Conservation (phyloP, 352 stramenopile genomes). For the Globisporangium parvum region DNA sequence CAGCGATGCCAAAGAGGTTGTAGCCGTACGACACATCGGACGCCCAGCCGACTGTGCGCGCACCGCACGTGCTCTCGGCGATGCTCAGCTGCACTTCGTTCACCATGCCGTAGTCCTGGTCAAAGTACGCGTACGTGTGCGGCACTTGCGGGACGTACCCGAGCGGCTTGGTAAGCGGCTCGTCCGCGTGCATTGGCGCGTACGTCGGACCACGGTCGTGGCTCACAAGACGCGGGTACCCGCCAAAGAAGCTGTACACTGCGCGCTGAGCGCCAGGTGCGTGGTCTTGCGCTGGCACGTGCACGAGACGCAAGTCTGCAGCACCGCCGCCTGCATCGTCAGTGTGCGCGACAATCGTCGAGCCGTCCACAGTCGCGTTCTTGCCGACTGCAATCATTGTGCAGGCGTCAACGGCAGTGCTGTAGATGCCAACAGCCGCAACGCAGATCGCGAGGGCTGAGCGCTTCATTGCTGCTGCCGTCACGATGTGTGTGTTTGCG, state of each 20-base stretch:
- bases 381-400: slow-evolving; percentile 85
- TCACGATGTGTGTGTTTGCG: no score
- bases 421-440: neutral
- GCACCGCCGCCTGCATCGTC: slow-evolving; percentile 71
- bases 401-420: slow-evolving; percentile 44
- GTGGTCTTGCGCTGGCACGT: slow-evolving; percentile 83
- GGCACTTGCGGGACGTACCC: slow-evolving; percentile 87
- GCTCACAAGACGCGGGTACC: slow-evolving; percentile 69
- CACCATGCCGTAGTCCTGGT: slow-evolving; percentile 93
- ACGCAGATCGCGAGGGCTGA: neutral
- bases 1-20: slow-evolving; percentile 87
- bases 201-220: slow-evolving; percentile 72
- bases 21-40: slow-evolving; percentile 55
- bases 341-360: slow-evolving; percentile 87
- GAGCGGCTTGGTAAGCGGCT: slow-evolving; percentile 47
- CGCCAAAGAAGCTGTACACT: slow-evolving; percentile 66
- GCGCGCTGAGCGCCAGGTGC: slow-evolving; percentile 26
- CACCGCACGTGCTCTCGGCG: slow-evolving; percentile 91
- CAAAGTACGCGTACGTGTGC: slow-evolving; percentile 92
- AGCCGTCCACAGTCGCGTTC: slow-evolving; percentile 72
- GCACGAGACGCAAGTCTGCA: slow-evolving; percentile 88
- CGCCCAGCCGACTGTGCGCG: slow-evolving; percentile 73
- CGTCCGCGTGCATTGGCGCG: slow-evolving; percentile 18
- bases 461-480: neutral
- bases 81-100: slow-evolving; percentile 94